Evolutionary conservation across 164 flowering plant species (phyloP), one percentile per base, ranked within the genome.

Genomic region (Annona cherimola): DNA sequence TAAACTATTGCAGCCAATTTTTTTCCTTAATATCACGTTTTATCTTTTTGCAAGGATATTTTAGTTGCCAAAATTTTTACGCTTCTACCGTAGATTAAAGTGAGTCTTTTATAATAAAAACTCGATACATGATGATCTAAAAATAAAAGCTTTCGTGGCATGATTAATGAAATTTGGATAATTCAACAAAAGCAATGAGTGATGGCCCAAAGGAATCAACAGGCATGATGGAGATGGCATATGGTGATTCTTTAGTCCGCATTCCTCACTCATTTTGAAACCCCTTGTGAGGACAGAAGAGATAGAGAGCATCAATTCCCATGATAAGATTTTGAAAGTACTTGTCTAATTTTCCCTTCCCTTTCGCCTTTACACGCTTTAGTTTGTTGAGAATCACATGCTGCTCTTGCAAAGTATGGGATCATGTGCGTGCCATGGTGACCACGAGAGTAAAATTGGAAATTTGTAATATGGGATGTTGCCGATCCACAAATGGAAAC

Each of bases 251-350:
- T 50, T 9, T 50, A 50, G 67, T 64, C 42, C 67, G 3, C 4
- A 12, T 41, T 64, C 12, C 18, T 64, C 41, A 35, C 67, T 41
- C 45, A 64, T 41, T 64, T 64, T 64, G 67, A 64, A 64, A 18
- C 67, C 67, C 67, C 41, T 64, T 64, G n/a, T 64, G 20, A 64
- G 67, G 67, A 64, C 67, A 64, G 16, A 64, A 41, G 45, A 41
- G 18, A 40, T 39, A 42, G 40, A 40, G 19, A 41, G 42, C 16
- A 64, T 64, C 67, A 64, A 35, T 42, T 64, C 42, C 65, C 65
- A 62, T 62, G 40, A 8, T 39, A 18, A 20, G 65, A 26, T 35
- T 62, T 62, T 50, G 57, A 50, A 50, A 16, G 40, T 41, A 20
- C 35, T 4, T 62, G 9, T 61, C 26, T 61, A 14, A 14, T 61